These are phyloP conservation scores for Leccinum obscurum DNA, from an alignment of 768 basidiomycete species.

Conservation along the genomic window DNA sequence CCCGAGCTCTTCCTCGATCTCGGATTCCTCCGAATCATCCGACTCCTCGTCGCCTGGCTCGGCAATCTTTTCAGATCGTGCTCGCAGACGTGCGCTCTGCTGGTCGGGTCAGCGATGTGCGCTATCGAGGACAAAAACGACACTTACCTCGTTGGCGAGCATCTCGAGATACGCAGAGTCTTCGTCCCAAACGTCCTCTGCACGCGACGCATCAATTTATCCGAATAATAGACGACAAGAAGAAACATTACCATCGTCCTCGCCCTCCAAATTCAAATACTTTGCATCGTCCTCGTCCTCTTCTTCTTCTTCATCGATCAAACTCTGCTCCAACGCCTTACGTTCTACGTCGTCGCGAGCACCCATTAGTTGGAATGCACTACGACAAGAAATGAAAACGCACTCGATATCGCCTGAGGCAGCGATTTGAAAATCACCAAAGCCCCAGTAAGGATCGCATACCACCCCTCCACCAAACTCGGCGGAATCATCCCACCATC, in stretches of 20 bases:
- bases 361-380: not conserved
- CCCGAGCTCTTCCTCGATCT: constrained; percentile 79
- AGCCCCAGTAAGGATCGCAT: constrained; percentile 66
- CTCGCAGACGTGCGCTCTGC: constrained; percentile 73
- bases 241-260: constrained; percentile 50
- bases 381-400: constrained; percentile 13
- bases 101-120: not conserved
- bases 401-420: constrained; percentile 74
- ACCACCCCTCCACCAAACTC: constrained; percentile 69
- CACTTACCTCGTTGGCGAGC: constrained; percentile 75
- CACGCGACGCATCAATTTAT: not conserved
- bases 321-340: constrained; percentile 57
- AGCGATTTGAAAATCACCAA: constrained; percentile 76
- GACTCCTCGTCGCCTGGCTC: constrained; percentile 33
- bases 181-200: constrained; percentile 89
- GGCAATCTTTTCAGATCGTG: constrained; percentile 48
- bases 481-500: constrained; percentile 56
- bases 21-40: constrained; percentile 52
- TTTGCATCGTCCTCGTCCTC: constrained; percentile 52
- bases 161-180: constrained; percentile 87
- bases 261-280: constrained; percentile 63
- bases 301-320: constrained; percentile 43
- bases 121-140: constrained; percentile 3
- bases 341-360: constrained; percentile 43
- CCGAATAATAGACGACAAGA: not conserved